Evolutionary conservation across 148 eudicot genomes (phyloP), one percentile per base, ranked within the genome.

Genomic region (Rhododendron molle): DNA sequence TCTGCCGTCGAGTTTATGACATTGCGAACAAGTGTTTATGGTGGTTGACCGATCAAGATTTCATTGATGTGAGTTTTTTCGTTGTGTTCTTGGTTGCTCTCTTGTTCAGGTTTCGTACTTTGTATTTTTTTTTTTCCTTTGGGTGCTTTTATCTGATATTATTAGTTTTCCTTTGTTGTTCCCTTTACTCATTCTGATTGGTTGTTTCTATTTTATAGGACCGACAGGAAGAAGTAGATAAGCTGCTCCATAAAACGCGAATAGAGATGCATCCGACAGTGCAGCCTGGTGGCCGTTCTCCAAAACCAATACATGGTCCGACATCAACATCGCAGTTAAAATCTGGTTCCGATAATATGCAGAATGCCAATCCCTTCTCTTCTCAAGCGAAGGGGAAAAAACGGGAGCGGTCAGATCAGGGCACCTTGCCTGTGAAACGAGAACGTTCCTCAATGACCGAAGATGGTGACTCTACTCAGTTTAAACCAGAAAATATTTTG

Each of bases 211-310:
- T 67, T 28, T 20, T 81, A 30, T 90, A 97, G 99, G 99, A 91
- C 84, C 95, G 89, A 69, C 99, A 94, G 85, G 91, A 93, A 92
- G 99, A 97, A 91, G 92, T 97, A 93, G 91, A 94, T 86, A 83
- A 93, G 86, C 89, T 96, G 54, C 86, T 97, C 87, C 49, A 89
- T 32, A 97, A 90, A 87, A 92, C 96, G 1, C 86, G 77, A 79
- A 49, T 78, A 85, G 96, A 95, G 76, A 94, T 95, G 99, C 94
- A 93, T 92, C 92, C 89, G 83, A 90, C 95, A n/a, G 84, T 87
- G 74, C 98, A 93, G 82, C 90, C 94, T 74, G 98, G 91, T 89
- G 90, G 92, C 79, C 96, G 93, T 85, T 94, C 98, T 78, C 99
- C 98, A 60, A 97, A 91, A 88, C 94, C 93, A 82, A 65, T 82